Conservation (phyloP, 495 filamentous ascomycete species). For the Bombardia bombarda region DNA sequence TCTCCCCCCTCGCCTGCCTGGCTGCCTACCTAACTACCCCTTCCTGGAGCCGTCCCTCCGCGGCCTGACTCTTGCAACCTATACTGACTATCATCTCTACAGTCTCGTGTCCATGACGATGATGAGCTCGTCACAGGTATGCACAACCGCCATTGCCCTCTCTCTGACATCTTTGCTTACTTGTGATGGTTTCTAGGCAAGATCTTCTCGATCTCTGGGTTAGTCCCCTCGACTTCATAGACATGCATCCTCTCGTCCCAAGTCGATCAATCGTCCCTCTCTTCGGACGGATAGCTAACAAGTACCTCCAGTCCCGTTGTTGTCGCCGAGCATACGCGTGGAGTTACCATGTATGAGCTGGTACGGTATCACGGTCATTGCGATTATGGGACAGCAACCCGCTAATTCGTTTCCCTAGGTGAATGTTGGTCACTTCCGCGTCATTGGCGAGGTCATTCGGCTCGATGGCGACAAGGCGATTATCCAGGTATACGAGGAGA, state of each 20-base stretch:
- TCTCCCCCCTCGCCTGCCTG: slow-evolving; percentile 1
- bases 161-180: slow-evolving; percentile 12
- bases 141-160: slow-evolving; percentile 8
- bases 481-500: slow-evolving; percentile 98
- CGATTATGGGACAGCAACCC: too few species aligned
- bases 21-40: background rate
- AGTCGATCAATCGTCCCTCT: background rate
- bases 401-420: slow-evolving; percentile 34
- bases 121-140: slow-evolving; percentile 31
- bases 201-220: slow-evolving; percentile 80
- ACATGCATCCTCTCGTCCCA: slow-evolving; percentile 2
- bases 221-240: too few species aligned
- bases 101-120: slow-evolving; percentile 29
- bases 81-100: too few species aligned
- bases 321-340: slow-evolving; percentile 95
- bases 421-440: slow-evolving; percentile 76
- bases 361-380: slow-evolving; percentile 23
- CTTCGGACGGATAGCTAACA: slow-evolving; percentile 13
- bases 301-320: slow-evolving; percentile 69
- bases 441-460: slow-evolving; percentile 96
- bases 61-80: too few species aligned
- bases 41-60: too few species aligned
- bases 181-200: slow-evolving; percentile 42
- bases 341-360: slow-evolving; percentile 99
- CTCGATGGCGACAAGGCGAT: slow-evolving; percentile 92